phyloP scores from a whole-genome alignment of 768 basidiomycete species.

The Pluteus cervinus region DNA sequence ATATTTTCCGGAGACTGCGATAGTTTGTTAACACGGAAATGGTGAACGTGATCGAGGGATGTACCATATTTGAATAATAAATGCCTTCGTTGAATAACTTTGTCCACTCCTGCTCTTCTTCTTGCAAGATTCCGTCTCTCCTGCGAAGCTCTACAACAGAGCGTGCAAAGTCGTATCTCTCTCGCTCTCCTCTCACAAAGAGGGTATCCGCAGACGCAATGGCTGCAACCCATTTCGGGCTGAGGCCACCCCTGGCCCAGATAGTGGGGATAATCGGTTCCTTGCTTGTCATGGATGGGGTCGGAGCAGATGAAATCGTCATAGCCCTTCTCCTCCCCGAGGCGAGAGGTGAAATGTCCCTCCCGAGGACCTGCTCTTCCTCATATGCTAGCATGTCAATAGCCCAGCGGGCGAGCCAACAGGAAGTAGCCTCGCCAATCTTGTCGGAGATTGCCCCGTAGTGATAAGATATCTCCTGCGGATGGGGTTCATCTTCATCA shows the following conservation, averaged over 20 bases:
- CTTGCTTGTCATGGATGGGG: constrained; percentile 8
- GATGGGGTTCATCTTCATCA: constrained; percentile 21
- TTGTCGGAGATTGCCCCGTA: constrained; percentile 91
- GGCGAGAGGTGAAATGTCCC: neutral
- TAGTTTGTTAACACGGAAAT: constrained; percentile 8
- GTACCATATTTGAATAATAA: constrained; percentile 83
- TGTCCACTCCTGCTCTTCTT: constrained; percentile 68
- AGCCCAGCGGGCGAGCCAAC: constrained; percentile 88
- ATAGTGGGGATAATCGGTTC: constrained; percentile 40
- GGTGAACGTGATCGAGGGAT: constrained; percentile 11
- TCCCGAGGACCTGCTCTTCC: constrained; percentile 25
- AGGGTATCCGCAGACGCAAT: constrained; percentile 73
- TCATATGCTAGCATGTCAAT: constrained; percentile 69
- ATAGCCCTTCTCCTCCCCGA: constrained; percentile 13
- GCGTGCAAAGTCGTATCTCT: constrained; percentile 74
- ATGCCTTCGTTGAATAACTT: constrained; percentile 72
- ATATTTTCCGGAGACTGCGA: constrained; percentile 79
- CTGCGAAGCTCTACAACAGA: constrained; percentile 71
- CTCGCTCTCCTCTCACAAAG: constrained; percentile 73
- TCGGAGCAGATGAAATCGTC: constrained; percentile 11
- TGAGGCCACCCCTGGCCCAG: constrained; percentile 72
- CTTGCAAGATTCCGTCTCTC: constrained; percentile 40
- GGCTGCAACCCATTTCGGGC: constrained; percentile 67
- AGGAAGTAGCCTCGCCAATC: constrained; percentile 84
- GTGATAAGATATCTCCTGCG: too few relatives aligned